Base-by-base conservation (phyloP, 2,329 filamentous ascomycete species). In the Penicillium sp. region DNA sequence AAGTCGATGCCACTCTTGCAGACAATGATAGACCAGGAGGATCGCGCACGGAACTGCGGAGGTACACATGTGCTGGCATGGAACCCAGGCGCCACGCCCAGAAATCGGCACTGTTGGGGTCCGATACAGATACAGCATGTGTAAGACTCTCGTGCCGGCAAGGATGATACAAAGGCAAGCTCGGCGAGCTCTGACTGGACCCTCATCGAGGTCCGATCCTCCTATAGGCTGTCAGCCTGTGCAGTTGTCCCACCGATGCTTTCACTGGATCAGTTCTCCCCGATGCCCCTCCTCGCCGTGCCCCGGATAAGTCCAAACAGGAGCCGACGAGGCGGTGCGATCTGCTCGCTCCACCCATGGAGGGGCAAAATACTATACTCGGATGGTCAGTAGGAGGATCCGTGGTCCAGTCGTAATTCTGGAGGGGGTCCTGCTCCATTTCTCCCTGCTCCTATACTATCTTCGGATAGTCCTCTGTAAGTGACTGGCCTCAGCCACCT, bases 401-500 rank as follows among this genome's bases (percentile, higher is more conserved):
- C 48, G 37, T 47, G 48, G 43, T 44, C 41, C 33, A 43, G 21
- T 20, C 1, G 20, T 41, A 11, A 15, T 37, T 26, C 16, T 27
- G 40, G 36, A 46, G 34, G 32, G 25, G 32, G 20, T 10, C 20
- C 16, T 31, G 20, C 41, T 41, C 41, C 39, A 41, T 45, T 31
- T 25, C 4, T 9, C 14, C 29, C 41, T 38, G 21, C 7, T 14
- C 18, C 38, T 33, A 36, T 47, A 33, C 33, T 21, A 42, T 21
- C 25, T 39, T 40, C 41, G 36, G 13, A 20, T 14, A 27, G n/a
- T 11, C 21, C 15, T n/a, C 18, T 13, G 9, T 7, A 36, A 23
- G 4, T 16, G 31, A 29, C 25, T 23, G 14, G 19, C 36, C 27
- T 38, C 39, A 48, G 49, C 44, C 49, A 53, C 45, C n/a, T 17